Percentiles rank a stretch among this genome's conserved stretches.
Evolutionary conservation across 1,284 basidiomycete species (phyloP).

Genomic region (Ceratobasidium papillatum): DNA sequence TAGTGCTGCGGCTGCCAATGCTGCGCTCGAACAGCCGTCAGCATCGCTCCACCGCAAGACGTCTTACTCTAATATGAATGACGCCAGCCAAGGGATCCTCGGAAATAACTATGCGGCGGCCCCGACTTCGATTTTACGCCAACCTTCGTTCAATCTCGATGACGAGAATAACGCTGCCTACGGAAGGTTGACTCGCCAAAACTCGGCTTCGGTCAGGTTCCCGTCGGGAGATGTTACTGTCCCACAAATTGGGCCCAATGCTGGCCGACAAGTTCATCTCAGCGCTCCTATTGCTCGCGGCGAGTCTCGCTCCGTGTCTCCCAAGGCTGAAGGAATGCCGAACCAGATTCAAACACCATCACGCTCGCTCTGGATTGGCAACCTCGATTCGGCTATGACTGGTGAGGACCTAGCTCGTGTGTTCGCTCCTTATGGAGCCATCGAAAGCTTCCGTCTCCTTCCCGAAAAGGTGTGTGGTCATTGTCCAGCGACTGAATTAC

Average conservation of each 20-base stretch:
- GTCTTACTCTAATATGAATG: conserved; percentile 35
- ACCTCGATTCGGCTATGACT: conserved; percentile 91
- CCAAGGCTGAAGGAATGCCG: conserved; percentile 71
- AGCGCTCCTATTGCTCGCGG: conserved; percentile 38
- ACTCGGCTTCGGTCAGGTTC: conserved; percentile 64
- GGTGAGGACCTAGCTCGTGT: conserved; percentile 94
- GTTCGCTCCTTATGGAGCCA: conserved; percentile 95
- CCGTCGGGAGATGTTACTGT: conserved; percentile 61
- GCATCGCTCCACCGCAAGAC: conserved; percentile 35
- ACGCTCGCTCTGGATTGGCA: conserved; percentile 96
- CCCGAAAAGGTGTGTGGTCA: conserved; percentile 85
- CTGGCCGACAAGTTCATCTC: conserved; percentile 40
- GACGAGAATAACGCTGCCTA: conserved; percentile 41
- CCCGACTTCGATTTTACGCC: conserved; percentile 36
- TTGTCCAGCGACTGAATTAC: neutral
- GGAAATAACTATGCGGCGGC: conserved; percentile 22
- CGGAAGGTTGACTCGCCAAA: conserved; percentile 37
- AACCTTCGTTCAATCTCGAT: conserved; percentile 36
- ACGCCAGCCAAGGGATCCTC: conserved; percentile 34
- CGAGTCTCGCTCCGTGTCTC: conserved; percentile 68
- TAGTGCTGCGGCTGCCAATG: conserved; percentile 62
- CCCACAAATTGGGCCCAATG: conserved; percentile 7
- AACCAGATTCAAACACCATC: conserved; percentile 87
- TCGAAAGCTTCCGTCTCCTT: conserved; percentile 91
- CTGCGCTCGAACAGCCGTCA: conserved; percentile 56